phyloP scores from a whole-genome alignment of 2,329 filamentous ascomycete genomes.

The Arachnomyces sp. region DNA sequence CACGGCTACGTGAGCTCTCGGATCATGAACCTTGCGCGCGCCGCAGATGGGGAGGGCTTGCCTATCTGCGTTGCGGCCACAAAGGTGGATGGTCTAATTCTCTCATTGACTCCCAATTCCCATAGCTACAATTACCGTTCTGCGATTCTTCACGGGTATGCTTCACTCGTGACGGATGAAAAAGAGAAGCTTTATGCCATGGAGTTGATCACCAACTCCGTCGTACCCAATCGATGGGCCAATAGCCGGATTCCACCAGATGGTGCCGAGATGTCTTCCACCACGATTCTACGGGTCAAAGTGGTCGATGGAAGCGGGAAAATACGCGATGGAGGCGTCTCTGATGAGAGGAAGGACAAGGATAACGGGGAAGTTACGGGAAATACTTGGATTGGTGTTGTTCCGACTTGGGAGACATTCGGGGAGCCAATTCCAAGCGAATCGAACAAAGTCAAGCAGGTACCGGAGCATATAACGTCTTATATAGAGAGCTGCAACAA shows the following conservation, averaged over 20 bases:
- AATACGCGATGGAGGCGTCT: constrained; percentile 57
- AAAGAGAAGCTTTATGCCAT: constrained; percentile 73
- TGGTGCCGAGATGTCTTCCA: constrained; percentile 65
- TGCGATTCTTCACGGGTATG: constrained; percentile 69
- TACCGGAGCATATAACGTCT: constrained; percentile 56
- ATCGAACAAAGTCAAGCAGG: constrained; percentile 50
- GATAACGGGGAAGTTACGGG: constrained; percentile 39
- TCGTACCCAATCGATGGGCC: constrained; percentile 62
- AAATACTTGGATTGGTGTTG: constrained; percentile 54
- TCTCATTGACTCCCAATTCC: constrained; percentile 69
- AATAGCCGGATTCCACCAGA: constrained; percentile 64
- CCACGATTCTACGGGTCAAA: constrained; percentile 61
- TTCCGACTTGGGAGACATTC: constrained; percentile 56
- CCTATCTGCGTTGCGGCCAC: constrained; percentile 67
- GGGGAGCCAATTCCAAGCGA: constrained; percentile 56
- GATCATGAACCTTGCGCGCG: constrained; percentile 59
- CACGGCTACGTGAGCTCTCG: constrained; percentile 78
- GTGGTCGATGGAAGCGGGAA: constrained; percentile 70
- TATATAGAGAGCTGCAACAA: constrained; percentile 46
- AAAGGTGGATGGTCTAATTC: constrained; percentile 70
- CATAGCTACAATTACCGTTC: constrained; percentile 86
- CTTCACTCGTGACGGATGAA: constrained; percentile 56
- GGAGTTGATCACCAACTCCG: constrained; percentile 66
- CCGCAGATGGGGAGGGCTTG: constrained; percentile 45
- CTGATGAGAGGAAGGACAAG: constrained; percentile 53